These are phyloP conservation scores for Cyclaneusma minus DNA, from an alignment of 2,329 filamentous ascomycete genomes.

Conservation along the genomic window DNA sequence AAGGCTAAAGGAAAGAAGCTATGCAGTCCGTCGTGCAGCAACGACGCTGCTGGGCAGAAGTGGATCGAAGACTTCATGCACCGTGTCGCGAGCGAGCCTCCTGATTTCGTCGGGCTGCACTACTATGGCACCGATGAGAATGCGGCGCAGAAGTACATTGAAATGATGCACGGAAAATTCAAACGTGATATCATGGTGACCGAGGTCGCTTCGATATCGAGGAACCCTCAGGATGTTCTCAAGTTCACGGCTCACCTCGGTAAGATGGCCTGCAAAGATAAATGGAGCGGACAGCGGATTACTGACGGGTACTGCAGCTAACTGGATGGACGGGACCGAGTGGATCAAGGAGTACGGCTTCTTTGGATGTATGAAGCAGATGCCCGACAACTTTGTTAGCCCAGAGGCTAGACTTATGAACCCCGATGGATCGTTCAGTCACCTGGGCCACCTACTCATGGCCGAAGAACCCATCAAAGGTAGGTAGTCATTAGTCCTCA, in stretches of 20 bases:
- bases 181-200: slow-evolving; percentile 21
- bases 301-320: no score
- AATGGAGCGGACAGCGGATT: no score
- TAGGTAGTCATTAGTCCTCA: no score
- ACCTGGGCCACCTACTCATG: no score
- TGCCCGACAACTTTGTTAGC: slow-evolving; percentile 28
- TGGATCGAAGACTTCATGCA: slow-evolving; percentile 28
- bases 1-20: slow-evolving; percentile 20
- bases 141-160: slow-evolving; percentile 21
- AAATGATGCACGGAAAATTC: slow-evolving; percentile 21
- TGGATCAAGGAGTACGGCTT: slow-evolving; percentile 28
- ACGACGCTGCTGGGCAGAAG: slow-evolving; percentile 20
- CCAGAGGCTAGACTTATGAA: slow-evolving; percentile 30
- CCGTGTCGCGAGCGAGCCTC: slow-evolving; percentile 18
- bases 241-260: slow-evolving; percentile 23
- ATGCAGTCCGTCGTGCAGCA: slow-evolving; percentile 23
- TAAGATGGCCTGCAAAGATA: no score
- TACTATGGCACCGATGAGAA: slow-evolving; percentile 23
- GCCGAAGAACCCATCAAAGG: no score
- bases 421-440: slow-evolving; percentile 22
- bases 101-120: slow-evolving; percentile 27
- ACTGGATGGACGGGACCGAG: slow-evolving; percentile 25
- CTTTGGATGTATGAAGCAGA: slow-evolving; percentile 26
- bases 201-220: slow-evolving; percentile 26
- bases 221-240: slow-evolving; percentile 20